These are phyloP conservation scores for Coemansia sp. DNA, from an alignment of 192 early-diverging fungal genomes.

Conservation along the genomic window DNA sequence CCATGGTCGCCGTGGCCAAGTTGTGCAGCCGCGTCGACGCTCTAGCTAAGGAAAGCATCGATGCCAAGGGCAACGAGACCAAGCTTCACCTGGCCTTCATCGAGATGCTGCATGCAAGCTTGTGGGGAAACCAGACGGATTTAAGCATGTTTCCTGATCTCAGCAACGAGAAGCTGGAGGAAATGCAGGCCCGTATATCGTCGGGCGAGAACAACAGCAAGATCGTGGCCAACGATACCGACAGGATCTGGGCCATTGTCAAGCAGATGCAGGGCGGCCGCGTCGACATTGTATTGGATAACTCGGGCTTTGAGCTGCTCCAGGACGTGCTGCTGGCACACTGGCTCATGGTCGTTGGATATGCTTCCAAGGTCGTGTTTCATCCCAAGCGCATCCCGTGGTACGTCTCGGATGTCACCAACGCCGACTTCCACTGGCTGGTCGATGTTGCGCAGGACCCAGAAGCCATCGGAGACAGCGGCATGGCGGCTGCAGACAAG, in stretches of 20 bases:
- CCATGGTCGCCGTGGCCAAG: constrained; percentile 61
- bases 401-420: constrained; percentile 95
- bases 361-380: constrained; percentile 69
- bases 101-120: constrained; percentile 68
- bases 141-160: constrained; percentile 75
- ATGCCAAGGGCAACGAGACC: constrained; percentile 9
- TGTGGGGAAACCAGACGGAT: constrained; percentile 93
- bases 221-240: constrained; percentile 73
- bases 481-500: constrained; percentile 25
- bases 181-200: constrained; percentile 60
- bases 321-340: constrained; percentile 86
- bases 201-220: constrained; percentile 49
- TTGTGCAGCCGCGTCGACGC: constrained; percentile 60
- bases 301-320: constrained; percentile 90
- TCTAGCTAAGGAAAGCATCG: constrained; percentile 26
- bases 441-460: constrained; percentile 26
- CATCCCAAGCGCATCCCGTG: constrained; percentile 89
- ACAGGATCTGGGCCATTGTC: constrained; percentile 60
- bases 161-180: constrained; percentile 62
- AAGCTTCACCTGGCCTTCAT: constrained; percentile 56
- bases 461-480: constrained; percentile 19
- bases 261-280: constrained; percentile 56
- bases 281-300: constrained; percentile 87
- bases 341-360: constrained; percentile 67
- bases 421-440: constrained; percentile 74